Percentiles rank a stretch among this genome's conserved stretches.
phyloP scores from a whole-genome alignment of 768 basidiomycete species.

The Hypholoma fasciculare region DNA sequence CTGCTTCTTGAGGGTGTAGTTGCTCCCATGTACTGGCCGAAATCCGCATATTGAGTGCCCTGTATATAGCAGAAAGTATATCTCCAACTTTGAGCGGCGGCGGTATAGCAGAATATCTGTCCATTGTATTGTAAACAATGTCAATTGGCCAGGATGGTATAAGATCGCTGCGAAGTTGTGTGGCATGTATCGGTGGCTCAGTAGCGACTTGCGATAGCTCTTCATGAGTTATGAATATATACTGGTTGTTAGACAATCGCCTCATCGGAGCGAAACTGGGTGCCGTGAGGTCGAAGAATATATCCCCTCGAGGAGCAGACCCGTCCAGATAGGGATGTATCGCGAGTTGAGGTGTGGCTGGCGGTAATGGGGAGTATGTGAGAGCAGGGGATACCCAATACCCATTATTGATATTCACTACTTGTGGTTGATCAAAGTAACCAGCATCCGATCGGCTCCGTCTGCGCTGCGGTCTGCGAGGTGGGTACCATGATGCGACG shows the following conservation, averaged over 20 bases:
- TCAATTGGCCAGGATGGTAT: conserved; percentile 66
- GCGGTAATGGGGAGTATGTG: conserved; percentile 11
- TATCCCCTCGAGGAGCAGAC: conserved; percentile 40
- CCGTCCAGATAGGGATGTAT: conserved; percentile 57
- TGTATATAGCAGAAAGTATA: conserved; percentile 48
- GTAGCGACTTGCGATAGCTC: conserved; percentile 56
- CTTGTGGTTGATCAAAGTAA: conserved; percentile 9
- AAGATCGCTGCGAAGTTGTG: conserved; percentile 57
- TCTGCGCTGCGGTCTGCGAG: conserved; percentile 10
- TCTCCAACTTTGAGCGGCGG: conserved; percentile 60
- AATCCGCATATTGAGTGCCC: conserved; percentile 2
- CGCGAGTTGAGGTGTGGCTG: conserved; percentile 12
- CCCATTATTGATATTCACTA: conserved; percentile 10
- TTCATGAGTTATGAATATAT: conserved; percentile 36
- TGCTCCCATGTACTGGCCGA: conserved; percentile 31
- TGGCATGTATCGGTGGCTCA: conserved; percentile 49
- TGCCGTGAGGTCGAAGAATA: conserved; percentile 58
- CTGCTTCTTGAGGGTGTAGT: conserved; percentile 29
- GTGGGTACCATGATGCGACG: conserved; percentile 5
- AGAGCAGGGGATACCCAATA: conserved; percentile 13
- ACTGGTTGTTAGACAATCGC: conserved; percentile 37
- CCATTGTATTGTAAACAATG: conserved; percentile 37
- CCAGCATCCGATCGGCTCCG: conserved; percentile 16
- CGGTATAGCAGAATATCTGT: conserved; percentile 20
- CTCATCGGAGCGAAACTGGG: conserved; percentile 46